A percentile compares a stretch with the other conserved stretches of the same genome.
Conservation (phyloP, 331 rosid genomes). For the Saraca asoca region DNA sequence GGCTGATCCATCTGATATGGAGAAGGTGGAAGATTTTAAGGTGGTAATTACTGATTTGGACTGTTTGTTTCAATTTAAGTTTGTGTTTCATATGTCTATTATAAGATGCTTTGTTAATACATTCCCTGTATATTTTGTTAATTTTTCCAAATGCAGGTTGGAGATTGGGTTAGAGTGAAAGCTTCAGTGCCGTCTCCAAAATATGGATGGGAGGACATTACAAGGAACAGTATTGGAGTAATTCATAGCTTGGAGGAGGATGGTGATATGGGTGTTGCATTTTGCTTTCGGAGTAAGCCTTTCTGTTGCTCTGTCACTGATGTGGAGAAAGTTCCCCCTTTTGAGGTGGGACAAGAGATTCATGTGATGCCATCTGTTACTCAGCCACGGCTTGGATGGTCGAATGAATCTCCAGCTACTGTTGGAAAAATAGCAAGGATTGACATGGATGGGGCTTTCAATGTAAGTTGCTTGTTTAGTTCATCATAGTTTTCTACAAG, state of each 20-base stretch:
- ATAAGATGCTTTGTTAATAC: constrained; percentile 18
- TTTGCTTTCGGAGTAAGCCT: constrained; percentile 95
- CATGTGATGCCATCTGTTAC: constrained; percentile 72
- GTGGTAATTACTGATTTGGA: constrained; percentile 51
- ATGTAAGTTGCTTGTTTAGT: constrained; percentile 59
- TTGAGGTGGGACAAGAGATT: constrained; percentile 87
- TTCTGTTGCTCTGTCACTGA: constrained; percentile 92
- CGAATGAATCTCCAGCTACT: constrained; percentile 87
- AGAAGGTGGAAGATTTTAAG: constrained; percentile 93
- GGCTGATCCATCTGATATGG: constrained; percentile 99
- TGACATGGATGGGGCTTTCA: constrained; percentile 97
- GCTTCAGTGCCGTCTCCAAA: constrained; percentile 95
- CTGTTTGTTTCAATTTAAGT: constrained; percentile 22
- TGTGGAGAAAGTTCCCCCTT: constrained; percentile 87
- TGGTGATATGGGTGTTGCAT: constrained; percentile 94
- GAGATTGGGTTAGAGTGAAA: constrained; percentile 98
- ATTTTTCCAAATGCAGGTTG: constrained; percentile 59
- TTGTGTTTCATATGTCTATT: constrained; percentile 20
- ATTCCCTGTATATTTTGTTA: constrained; percentile 23
- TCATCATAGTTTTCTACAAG: constrained; percentile 9
- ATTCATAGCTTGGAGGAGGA: constrained; percentile 94
- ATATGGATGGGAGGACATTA: constrained; percentile 98
- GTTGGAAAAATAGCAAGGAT: constrained; percentile 81
- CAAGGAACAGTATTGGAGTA: constrained; percentile 85
- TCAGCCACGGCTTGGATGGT: constrained; percentile 97